Evolutionary conservation across 768 basidiomycete genomes (phyloP).

Genomic region (Calvatia gigantea): DNA sequence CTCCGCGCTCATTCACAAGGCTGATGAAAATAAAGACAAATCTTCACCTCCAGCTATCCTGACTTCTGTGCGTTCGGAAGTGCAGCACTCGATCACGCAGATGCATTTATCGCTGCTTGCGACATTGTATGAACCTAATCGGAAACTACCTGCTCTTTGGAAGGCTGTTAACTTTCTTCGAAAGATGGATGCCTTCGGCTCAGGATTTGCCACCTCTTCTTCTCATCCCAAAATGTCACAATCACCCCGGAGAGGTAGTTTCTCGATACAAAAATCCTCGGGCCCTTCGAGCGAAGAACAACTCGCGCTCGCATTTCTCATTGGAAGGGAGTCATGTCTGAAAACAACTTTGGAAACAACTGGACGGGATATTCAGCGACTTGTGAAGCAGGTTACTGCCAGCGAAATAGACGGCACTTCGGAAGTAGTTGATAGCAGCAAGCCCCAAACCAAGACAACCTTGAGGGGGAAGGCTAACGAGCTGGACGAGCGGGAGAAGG

Average conservation of each 20-base stretch:
- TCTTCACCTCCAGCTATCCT: slow-evolving; percentile 44
- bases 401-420: not conserved
- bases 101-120: slow-evolving; percentile 79
- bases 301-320: slow-evolving; percentile 83
- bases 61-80: slow-evolving; percentile 61
- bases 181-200: slow-evolving; percentile 66
- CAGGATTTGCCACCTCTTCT: slow-evolving; percentile 3
- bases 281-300: slow-evolving; percentile 56
- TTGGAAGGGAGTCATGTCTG: slow-evolving; percentile 60
- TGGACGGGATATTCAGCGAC: slow-evolving; percentile 41
- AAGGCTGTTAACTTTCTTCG: slow-evolving; percentile 87
- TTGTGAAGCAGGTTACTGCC: slow-evolving; percentile 21
- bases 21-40: slow-evolving; percentile 23
- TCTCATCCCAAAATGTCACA: slow-evolving; percentile 16
- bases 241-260: slow-evolving; percentile 21
- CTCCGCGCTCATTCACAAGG: slow-evolving; percentile 34
- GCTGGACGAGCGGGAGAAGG: slow-evolving; percentile 56
- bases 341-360: slow-evolving; percentile 52
- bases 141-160: slow-evolving; percentile 85
- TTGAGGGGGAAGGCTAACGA: slow-evolving; percentile 21
- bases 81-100: slow-evolving; percentile 60
- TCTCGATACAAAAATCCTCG: slow-evolving; percentile 17
- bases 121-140: slow-evolving; percentile 75
- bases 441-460: slow-evolving; percentile 17
- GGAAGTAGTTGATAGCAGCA: not conserved